These are phyloP conservation scores for Psilocybe cyanescens DNA, from an alignment of 768 basidiomycete species.

Conservation along the genomic window DNA sequence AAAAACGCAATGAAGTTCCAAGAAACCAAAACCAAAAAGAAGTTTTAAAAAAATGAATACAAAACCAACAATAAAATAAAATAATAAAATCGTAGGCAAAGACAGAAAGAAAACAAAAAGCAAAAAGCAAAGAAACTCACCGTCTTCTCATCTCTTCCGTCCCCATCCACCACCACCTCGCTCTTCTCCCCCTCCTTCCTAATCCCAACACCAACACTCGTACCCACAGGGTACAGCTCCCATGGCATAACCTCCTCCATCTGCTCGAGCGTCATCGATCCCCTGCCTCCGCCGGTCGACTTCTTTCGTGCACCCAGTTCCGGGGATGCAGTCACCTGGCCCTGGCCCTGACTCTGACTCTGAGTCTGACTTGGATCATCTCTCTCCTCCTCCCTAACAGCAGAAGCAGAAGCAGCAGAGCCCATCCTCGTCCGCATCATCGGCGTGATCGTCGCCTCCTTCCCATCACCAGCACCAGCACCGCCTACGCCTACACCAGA, in stretches of 20 bases:
- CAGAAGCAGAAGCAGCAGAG: no score
- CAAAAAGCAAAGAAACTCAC: constrained; percentile 11
- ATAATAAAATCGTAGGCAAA: background rate
- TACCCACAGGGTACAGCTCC: constrained; percentile 32
- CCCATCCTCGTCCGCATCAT: no score
- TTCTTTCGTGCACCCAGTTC: background rate
- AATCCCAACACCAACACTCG: background rate
- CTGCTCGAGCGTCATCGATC: constrained; percentile 29
- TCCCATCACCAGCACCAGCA: no score
- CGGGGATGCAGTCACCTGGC: no score
- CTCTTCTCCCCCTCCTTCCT: background rate
- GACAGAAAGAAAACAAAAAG: background rate
- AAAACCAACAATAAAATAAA: no score
- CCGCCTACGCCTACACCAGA: background rate
- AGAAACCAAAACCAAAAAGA: no score
- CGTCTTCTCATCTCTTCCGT: constrained; percentile 3
- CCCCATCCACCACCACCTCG: background rate
- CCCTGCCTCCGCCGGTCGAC: constrained; percentile 2
- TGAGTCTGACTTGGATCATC: background rate
- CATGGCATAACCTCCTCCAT: constrained; percentile 38
- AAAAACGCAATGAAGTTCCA: no score
- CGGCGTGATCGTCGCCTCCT: no score
- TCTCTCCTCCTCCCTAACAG: no score
- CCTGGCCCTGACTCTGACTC: background rate
- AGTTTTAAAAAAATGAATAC: no score